These are phyloP conservation scores for Cystobasidium onofrii DNA, from an alignment of 768 basidiomycete genomes.

Conservation along the genomic window DNA sequence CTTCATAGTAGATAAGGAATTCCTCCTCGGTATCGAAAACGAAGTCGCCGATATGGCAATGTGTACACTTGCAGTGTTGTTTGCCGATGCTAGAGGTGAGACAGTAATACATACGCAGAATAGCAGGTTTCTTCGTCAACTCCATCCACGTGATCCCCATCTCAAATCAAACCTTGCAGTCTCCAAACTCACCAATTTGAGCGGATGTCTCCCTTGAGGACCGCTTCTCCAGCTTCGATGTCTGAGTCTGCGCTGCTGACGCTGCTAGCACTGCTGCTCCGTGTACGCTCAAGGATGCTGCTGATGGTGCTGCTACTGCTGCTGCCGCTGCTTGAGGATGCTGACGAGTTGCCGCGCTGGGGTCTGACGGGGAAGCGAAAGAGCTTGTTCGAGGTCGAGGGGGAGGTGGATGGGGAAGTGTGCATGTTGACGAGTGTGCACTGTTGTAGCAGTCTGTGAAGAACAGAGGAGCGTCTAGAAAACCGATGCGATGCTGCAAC, in stretches of 20 bases:
- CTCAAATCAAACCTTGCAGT: too few relatives aligned
- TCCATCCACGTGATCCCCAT: neutral
- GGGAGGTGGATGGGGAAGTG: neutral
- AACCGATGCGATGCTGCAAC: too few relatives aligned
- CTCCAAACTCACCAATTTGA: neutral
- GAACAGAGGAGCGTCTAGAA: neutral
- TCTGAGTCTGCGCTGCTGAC: neutral
- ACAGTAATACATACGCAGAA: too few relatives aligned
- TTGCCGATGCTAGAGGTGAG: conserved; percentile 12
- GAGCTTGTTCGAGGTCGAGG: neutral
- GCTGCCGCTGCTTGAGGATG: neutral
- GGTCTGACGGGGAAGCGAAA: neutral
- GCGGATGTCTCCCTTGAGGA: neutral
- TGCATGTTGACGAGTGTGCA: too few relatives aligned
- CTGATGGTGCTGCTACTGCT: neutral
- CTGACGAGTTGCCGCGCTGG: neutral
- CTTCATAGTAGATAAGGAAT: conserved; percentile 14
- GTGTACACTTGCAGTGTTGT: neutral
- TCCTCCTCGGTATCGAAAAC: conserved; percentile 6
- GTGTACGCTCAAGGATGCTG: neutral
- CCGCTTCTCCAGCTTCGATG: neutral
- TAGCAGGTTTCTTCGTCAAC: neutral
- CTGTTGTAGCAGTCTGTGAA: too few relatives aligned
- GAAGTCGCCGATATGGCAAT: conserved; percentile 13
- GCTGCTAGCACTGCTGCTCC: neutral